Percentiles rank a stretch among this genome's conserved stretches.
Evolutionary conservation across 352 stramenopile species (phyloP).

Genomic region (Globisporangium iwayamae): DNA sequence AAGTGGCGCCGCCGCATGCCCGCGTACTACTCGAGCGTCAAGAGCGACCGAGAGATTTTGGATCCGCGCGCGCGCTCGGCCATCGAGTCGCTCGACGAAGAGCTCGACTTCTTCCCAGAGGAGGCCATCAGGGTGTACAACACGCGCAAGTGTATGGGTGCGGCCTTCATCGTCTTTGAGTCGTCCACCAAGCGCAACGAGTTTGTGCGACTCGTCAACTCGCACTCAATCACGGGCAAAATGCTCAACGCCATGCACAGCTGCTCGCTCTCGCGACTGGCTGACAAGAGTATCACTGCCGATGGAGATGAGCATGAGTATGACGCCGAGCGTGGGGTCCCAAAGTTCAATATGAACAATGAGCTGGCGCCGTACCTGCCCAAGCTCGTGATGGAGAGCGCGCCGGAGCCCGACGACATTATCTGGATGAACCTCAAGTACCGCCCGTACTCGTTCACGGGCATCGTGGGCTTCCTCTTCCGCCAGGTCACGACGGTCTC

Average conservation of each 20-base stretch:
- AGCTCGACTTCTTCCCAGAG: constrained; percentile 73
- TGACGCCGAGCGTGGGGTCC: background rate
- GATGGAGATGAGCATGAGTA: background rate
- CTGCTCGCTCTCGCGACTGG: constrained; percentile 20
- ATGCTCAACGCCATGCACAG: constrained; percentile 36
- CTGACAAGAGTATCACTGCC: constrained; percentile 6
- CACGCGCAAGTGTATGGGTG: constrained; percentile 52
- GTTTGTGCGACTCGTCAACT: constrained; percentile 49
- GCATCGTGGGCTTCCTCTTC: constrained; percentile 33
- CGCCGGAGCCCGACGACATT: constrained; percentile 73
- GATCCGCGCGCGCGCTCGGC: constrained; percentile 17
- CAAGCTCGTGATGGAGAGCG: constrained; percentile 55
- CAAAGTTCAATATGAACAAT: background rate
- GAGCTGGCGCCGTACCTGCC: constrained; percentile 38
- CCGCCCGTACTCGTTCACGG: constrained; percentile 38
- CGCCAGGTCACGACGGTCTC: constrained; percentile 49
- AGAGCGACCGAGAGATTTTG: constrained; percentile 28
- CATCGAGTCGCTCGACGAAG: constrained; percentile 44
- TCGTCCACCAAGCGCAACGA: constrained; percentile 51
- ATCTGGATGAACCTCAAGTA: constrained; percentile 77
- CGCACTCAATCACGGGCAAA: constrained; percentile 36
- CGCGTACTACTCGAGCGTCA: constrained; percentile 24
- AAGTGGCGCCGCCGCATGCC: constrained; percentile 14
- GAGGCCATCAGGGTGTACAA: constrained; percentile 59
- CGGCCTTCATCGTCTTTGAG: constrained; percentile 75